Percentiles rank a stretch among this genome's conserved stretches.
Conservation (phyloP, 73 alveolate species). For the Paramecium sexaurelia region DNA sequence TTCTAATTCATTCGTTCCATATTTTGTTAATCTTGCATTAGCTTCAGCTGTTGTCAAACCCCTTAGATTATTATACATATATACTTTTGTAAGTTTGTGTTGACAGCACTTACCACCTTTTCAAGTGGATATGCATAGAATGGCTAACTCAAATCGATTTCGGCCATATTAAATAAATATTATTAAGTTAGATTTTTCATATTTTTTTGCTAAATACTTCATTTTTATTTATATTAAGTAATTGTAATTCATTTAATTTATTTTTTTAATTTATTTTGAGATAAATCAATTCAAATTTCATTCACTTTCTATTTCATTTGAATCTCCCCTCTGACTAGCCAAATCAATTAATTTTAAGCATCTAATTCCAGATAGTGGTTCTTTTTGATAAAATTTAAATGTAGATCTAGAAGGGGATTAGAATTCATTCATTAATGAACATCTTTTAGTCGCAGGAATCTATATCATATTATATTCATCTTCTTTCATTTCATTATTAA, state of each 20-base stretch:
- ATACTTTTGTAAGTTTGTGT: neutral
- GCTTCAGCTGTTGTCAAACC: neutral
- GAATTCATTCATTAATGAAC: neutral
- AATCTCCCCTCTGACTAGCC: neutral
- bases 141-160: neutral
- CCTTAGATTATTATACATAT: neutral
- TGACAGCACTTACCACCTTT: neutral
- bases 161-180: neutral
- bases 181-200: neutral
- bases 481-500: neutral
- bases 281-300: neutral
- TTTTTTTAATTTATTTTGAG: neutral
- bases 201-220: neutral
- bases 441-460: neutral
- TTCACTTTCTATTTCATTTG: neutral
- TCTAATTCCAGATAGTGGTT: neutral
- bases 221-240: no score
- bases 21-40: conserved; percentile 58
- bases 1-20: conserved; percentile 89
- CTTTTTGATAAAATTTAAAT: neutral
- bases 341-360: neutral
- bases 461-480: neutral
- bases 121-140: neutral
- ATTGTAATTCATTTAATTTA: no score
- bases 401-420: neutral